Conservation (phyloP, 2,329 filamentous ascomycete species). For the Stenocarpella maydis region DNA sequence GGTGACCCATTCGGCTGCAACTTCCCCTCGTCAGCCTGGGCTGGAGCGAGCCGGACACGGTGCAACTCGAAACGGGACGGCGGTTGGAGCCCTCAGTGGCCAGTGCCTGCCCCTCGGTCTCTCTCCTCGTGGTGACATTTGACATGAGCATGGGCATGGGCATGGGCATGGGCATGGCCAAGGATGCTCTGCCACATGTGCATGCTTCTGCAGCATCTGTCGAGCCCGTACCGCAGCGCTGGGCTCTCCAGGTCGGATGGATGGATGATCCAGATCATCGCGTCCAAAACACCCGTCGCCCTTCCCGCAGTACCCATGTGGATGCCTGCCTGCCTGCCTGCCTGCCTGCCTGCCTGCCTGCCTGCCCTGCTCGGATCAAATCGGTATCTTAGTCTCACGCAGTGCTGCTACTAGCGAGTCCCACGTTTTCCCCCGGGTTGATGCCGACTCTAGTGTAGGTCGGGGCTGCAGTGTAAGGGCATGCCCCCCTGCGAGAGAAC, state of each 20-base stretch:
- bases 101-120: not conserved
- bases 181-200: not conserved
- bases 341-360: not conserved
- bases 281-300: conserved; percentile 7
- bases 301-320: not conserved
- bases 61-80: conserved; percentile 20
- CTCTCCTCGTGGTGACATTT: not conserved
- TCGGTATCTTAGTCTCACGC: conserved; percentile 19
- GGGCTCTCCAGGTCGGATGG: conserved; percentile 7
- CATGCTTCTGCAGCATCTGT: not conserved
- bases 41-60: conserved; percentile 15
- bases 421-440: conserved; percentile 11
- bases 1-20: conserved; percentile 3
- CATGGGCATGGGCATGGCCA: not conserved
- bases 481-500: not conserved
- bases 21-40: not conserved
- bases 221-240: conserved; percentile 19
- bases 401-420: conserved; percentile 27
- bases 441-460: conserved; percentile 18
- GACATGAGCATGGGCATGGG: not conserved
- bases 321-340: not conserved
- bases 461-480: not conserved
- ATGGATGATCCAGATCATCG: conserved; percentile 14
- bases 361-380: conserved; percentile 9
- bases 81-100: conserved; percentile 4